Conservation (phyloP, 2,329 filamentous ascomycete genomes). For the Rutstroemia sp. region DNA sequence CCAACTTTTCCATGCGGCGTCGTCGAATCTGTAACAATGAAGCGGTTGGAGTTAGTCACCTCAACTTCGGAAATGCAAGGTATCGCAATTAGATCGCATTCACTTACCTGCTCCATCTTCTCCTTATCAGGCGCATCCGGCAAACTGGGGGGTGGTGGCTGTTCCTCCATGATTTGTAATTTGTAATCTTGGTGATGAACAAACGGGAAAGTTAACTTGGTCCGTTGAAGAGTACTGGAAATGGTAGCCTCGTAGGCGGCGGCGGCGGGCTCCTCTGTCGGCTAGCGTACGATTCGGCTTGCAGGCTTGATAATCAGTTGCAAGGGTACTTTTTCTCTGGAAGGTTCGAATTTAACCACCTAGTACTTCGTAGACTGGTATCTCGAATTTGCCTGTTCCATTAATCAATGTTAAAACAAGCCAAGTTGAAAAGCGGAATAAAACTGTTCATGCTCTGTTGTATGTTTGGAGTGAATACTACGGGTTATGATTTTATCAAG, state of each 20-base stretch:
- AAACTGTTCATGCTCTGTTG: too few relatives aligned
- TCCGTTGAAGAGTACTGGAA: background rate
- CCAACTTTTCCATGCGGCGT: constrained; percentile 25
- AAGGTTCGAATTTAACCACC: constrained; percentile 7
- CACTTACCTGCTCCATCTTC: constrained; percentile 47
- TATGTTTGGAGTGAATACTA: too few relatives aligned
- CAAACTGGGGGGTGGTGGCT: constrained; percentile 15
- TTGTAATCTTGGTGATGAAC: background rate
- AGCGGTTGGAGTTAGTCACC: constrained; percentile 6
- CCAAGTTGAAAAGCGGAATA: too few relatives aligned
- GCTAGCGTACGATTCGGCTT: constrained; percentile 1
- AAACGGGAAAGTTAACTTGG: background rate
- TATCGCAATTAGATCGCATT: background rate
- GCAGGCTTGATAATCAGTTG: constrained; percentile 9
- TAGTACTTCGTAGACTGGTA: background rate
- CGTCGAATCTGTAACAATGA: constrained; percentile 18
- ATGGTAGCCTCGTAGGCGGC: constrained; percentile 11
- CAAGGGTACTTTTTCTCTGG: constrained; percentile 2
- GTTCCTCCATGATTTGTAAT: constrained; percentile 22
- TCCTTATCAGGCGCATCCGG: constrained; percentile 49
- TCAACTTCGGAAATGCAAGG: background rate
- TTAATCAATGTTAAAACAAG: too few relatives aligned
- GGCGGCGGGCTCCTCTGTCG: constrained; percentile 6
- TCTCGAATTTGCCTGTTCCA: too few relatives aligned
- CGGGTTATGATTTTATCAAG: too few relatives aligned